phyloP scores from a whole-genome alignment of 2,329 filamentous ascomycete species.

The Colletotrichum karsti region DNA sequence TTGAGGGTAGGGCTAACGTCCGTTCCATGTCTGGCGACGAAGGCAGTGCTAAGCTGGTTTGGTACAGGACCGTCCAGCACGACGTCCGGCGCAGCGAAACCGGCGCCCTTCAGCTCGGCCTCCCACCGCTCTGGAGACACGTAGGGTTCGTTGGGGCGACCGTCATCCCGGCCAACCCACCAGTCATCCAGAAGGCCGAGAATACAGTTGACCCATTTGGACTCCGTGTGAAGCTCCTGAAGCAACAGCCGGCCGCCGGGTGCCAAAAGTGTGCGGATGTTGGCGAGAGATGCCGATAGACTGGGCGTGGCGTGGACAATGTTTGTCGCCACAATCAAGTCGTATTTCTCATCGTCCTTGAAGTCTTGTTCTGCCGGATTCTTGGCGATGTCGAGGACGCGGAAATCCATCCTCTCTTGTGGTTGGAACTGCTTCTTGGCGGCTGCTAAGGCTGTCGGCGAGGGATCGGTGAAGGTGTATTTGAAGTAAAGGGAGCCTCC shows the following conservation, averaged over 20 bases:
- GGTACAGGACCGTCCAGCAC: no score
- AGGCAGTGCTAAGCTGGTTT: no score
- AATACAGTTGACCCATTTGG: constrained; percentile 37
- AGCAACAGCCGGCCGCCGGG: constrained; percentile 29
- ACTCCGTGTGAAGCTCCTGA: constrained; percentile 34
- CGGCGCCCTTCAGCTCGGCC: not conserved
- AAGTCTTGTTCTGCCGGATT: not conserved
- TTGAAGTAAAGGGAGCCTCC: not conserved
- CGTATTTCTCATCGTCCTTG: constrained; percentile 35
- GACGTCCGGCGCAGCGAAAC: not conserved
- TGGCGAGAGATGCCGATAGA: not conserved
- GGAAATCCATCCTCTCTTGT: not conserved
- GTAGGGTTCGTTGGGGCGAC: constrained; percentile 35
- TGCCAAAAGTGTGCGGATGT: not conserved
- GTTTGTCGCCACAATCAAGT: constrained; percentile 46
- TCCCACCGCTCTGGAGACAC: constrained; percentile 20
- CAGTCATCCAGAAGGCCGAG: constrained; percentile 34
- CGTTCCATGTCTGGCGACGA: no score
- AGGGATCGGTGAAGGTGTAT: not conserved
- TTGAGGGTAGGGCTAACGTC: no score
- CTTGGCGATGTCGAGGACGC: not conserved
- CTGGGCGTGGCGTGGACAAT: constrained; percentile 46
- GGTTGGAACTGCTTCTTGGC: not conserved
- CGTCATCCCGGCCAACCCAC: constrained; percentile 36
- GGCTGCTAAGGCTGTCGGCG: not conserved